phyloP scores from a whole-genome alignment of 768 basidiomycete species.

The Brasilioporus rufonigricans region DNA sequence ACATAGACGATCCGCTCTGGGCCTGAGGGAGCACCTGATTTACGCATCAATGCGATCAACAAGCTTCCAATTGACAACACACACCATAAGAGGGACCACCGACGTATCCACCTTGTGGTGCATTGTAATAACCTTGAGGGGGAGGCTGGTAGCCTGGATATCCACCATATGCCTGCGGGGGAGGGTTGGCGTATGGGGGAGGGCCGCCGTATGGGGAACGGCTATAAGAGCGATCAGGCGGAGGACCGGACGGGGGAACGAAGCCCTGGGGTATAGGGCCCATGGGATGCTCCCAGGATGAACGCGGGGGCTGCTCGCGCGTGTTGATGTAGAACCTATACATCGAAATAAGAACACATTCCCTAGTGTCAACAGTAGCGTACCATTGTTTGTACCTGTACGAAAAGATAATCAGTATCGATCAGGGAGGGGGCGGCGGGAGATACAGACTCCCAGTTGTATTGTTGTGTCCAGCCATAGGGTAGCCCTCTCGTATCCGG shows the following conservation, averaged over 20 bases:
- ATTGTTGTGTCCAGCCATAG: constrained; percentile 67
- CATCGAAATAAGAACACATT: background rate
- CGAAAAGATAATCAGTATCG: constrained; percentile 23
- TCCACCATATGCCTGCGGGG: constrained; percentile 20
- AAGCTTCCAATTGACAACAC: background rate
- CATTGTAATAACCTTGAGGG: constrained; percentile 17
- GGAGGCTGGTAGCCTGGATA: constrained; percentile 13
- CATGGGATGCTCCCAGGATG: constrained; percentile 71
- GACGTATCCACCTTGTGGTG: constrained; percentile 15
- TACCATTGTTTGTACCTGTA: constrained; percentile 67
- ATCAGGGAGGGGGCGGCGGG: constrained; percentile 11
- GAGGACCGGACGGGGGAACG: constrained; percentile 41
- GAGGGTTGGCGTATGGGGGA: constrained; percentile 22
- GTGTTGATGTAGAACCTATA: constrained; percentile 80
- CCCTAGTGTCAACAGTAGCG: constrained; percentile 13
- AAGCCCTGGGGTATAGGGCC: constrained; percentile 40
- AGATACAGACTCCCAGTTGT: constrained; percentile 58
- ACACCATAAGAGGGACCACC: constrained; percentile 17
- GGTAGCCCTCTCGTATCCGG: constrained; percentile 64
- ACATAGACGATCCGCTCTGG: constrained; percentile 33
- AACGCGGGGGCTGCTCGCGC: constrained; percentile 53
- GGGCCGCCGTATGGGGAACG: constrained; percentile 29
- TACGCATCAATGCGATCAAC: background rate
- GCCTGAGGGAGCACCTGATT: constrained; percentile 19
- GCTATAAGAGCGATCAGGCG: constrained; percentile 39